phyloP scores from a whole-genome alignment of 305 asterid genomes.

The Fraxinus dipetala region DNA sequence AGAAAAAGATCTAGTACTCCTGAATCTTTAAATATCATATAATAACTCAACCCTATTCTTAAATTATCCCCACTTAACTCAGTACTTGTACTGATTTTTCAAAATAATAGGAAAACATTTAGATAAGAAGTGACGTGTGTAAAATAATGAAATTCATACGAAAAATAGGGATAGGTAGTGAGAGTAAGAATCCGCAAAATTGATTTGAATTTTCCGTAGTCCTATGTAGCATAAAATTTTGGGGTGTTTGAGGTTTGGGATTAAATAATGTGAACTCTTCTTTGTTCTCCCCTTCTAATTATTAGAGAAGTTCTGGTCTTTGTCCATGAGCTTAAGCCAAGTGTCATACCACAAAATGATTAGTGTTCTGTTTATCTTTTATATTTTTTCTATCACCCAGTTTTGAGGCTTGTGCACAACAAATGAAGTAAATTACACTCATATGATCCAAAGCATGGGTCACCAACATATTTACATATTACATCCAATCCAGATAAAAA shows the following conservation, averaged over 20 bases:
- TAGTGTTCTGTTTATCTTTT: background rate
- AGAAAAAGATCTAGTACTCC: background rate
- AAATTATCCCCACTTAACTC: background rate
- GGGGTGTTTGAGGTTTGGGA: background rate
- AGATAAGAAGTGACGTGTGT: background rate
- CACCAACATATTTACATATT: background rate
- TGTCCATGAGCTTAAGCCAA: background rate
- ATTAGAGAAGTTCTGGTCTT: background rate
- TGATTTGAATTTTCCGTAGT: background rate
- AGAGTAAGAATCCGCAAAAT: background rate
- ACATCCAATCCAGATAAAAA: background rate
- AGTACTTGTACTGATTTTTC: background rate
- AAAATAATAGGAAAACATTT: background rate
- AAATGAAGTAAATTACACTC: background rate
- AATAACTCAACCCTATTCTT: background rate
- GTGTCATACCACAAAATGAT: background rate
- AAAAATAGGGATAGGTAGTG: background rate
- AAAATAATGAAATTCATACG: background rate
- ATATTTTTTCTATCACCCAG: background rate
- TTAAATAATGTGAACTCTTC: background rate
- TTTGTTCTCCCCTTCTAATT: background rate
- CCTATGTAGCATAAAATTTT: background rate
- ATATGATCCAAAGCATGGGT: background rate
- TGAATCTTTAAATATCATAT: background rate
- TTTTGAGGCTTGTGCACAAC: background rate